phyloP scores from a whole-genome alignment of 2,329 filamentous ascomycete species.

The Tolypocladium guangdongense region DNA sequence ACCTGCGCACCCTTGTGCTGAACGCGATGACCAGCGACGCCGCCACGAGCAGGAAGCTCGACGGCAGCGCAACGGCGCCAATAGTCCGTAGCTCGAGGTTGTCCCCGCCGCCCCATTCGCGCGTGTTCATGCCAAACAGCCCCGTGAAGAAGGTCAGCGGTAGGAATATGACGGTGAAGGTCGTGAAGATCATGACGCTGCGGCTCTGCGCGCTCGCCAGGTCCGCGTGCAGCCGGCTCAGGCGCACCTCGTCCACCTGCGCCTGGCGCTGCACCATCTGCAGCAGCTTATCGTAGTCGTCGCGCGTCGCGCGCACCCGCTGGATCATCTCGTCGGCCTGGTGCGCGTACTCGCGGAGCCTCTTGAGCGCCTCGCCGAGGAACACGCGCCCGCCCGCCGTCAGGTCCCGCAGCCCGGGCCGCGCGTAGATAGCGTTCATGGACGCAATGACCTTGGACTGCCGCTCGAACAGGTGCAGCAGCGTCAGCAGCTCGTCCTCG shows the following conservation, averaged over 20 bases:
- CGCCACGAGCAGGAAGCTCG: slow-evolving; percentile 36
- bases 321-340: slow-evolving; percentile 46
- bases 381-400: slow-evolving; percentile 39
- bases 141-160: slow-evolving; percentile 55
- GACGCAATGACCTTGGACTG: slow-evolving; percentile 39
- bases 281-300: slow-evolving; percentile 53
- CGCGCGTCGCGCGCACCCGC: slow-evolving; percentile 45
- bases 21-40: slow-evolving; percentile 44
- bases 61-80: slow-evolving; percentile 35
- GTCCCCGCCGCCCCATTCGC: slow-evolving; percentile 44
- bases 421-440: slow-evolving; percentile 33
- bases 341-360: slow-evolving; percentile 43
- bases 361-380: slow-evolving; percentile 39
- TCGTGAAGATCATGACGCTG: slow-evolving; percentile 56
- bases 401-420: slow-evolving; percentile 26
- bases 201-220: slow-evolving; percentile 50
- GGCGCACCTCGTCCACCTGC: slow-evolving; percentile 54
- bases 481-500: slow-evolving; percentile 49
- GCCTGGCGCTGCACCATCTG: slow-evolving; percentile 58
- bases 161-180: slow-evolving; percentile 51
- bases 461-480: slow-evolving; percentile 45
- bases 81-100: slow-evolving; percentile 33
- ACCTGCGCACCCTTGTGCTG: slow-evolving; percentile 31
- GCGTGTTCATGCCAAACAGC: slow-evolving; percentile 54
- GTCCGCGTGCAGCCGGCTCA: slow-evolving; percentile 51